Conservation (phyloP, 2,329 filamentous ascomycete genomes). For the Aspergillus sp. region DNA sequence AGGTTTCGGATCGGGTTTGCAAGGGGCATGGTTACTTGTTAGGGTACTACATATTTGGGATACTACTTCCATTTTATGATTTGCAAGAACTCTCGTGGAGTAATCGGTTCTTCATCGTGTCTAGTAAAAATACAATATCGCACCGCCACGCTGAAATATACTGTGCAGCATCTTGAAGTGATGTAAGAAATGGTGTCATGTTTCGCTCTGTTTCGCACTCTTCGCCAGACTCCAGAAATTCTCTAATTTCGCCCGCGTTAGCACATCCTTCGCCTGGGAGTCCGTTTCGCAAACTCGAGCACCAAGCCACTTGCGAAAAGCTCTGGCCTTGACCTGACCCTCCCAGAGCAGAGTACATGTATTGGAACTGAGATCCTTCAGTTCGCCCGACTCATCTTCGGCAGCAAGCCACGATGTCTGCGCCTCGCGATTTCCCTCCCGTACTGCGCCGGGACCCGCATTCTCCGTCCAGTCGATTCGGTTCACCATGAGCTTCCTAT, state of each 20-base stretch:
- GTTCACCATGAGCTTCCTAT: constrained; percentile 90
- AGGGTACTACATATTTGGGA: constrained; percentile 1
- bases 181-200: constrained; percentile 19
- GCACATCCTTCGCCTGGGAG: constrained; percentile 78
- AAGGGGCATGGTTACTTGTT: background rate
- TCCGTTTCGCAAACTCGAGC: constrained; percentile 89
- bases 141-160: background rate
- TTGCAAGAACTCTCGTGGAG: background rate
- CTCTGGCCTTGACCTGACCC: constrained; percentile 78
- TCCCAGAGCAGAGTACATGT: constrained; percentile 86
- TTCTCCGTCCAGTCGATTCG: constrained; percentile 97
- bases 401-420: constrained; percentile 76
- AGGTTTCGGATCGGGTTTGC: constrained; percentile 12
- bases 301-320: constrained; percentile 85
- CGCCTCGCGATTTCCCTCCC: constrained; percentile 63
- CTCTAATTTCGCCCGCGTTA: constrained; percentile 85
- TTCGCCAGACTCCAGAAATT: constrained; percentile 94
- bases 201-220: constrained; percentile 53
- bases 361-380: constrained; percentile 83
- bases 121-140: background rate
- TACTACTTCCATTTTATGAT: constrained; percentile 8
- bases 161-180: background rate
- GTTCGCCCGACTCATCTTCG: constrained; percentile 72
- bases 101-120: background rate
- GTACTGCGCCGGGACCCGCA: constrained; percentile 64